Percentiles rank a stretch among this genome's conserved stretches.
Evolutionary conservation across 2,329 filamentous ascomycete genomes (phyloP).

Genomic region (Sporothrix phasma): DNA sequence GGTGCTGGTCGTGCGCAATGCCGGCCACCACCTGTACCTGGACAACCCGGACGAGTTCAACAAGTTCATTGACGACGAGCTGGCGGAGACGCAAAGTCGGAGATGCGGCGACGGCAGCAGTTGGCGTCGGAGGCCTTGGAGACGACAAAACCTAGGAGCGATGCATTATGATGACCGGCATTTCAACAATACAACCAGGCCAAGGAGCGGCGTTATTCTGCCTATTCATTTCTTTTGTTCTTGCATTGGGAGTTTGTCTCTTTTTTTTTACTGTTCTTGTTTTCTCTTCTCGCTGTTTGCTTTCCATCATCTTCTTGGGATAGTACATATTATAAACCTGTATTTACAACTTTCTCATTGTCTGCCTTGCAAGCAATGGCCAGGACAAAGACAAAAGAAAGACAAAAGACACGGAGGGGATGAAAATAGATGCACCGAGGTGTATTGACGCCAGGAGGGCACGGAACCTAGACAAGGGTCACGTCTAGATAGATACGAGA

Average conservation of each 20-base stretch:
- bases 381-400: neutral
- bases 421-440: neutral
- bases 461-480: neutral
- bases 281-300: too few species aligned
- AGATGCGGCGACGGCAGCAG: conserved; percentile 16
- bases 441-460: neutral
- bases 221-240: neutral
- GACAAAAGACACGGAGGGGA: neutral
- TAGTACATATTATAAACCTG: neutral
- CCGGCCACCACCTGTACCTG: conserved; percentile 50
- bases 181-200: neutral
- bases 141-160: neutral
- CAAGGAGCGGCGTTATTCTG: neutral
- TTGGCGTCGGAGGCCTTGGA: neutral
- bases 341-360: neutral
- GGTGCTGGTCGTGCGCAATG: conserved; percentile 62
- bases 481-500: neutral
- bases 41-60: conserved; percentile 52
- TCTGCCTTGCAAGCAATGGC: neutral
- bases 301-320: neutral
- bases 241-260: neutral
- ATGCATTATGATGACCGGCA: neutral
- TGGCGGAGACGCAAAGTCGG: conserved; percentile 38
- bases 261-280: too few species aligned
- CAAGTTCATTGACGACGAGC: conserved; percentile 39